Evolutionary conservation across 495 filamentous ascomycete species (phyloP).

Genomic region (Podospora australis): DNA sequence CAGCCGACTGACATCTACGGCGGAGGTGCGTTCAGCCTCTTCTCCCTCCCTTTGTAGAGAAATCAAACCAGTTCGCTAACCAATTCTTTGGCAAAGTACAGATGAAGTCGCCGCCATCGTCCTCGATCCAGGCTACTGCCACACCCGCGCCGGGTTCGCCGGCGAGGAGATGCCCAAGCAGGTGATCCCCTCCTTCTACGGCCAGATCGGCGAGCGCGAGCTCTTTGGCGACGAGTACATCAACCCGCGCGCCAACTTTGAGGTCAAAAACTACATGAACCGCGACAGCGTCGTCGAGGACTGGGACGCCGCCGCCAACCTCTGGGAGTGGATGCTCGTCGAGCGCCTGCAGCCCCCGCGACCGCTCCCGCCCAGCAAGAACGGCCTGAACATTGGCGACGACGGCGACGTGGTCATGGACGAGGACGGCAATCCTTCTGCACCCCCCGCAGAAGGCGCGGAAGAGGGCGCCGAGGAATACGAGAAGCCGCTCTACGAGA

Average conservation of each 20-base stretch:
- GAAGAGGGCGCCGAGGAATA: constrained; percentile 49
- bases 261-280: constrained; percentile 83
- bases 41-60: background rate
- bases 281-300: constrained; percentile 89
- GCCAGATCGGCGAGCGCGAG: constrained; percentile 47
- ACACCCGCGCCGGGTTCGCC: constrained; percentile 88
- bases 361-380: constrained; percentile 58
- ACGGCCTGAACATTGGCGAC: constrained; percentile 56
- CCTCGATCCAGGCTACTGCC: constrained; percentile 87
- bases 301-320: constrained; percentile 82
- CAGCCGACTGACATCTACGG: constrained; percentile 68
- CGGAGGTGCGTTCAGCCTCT: constrained; percentile 54
- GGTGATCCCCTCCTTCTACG: constrained; percentile 80
- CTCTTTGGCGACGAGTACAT: constrained; percentile 85
- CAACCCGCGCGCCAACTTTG: constrained; percentile 63
- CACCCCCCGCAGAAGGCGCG: too few species aligned
- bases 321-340: constrained; percentile 75
- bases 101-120: constrained; percentile 97
- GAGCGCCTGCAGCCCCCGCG: constrained; percentile 69
- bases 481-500: constrained; percentile 79
- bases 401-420: constrained; percentile 47
- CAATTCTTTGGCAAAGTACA: constrained; percentile 24
- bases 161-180: constrained; percentile 97
- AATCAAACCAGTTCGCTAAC: constrained; percentile 6
- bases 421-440: too few species aligned